Evolutionary conservation across 495 filamentous ascomycete genomes (phyloP).

Genomic region (Penicillium egyptiacum): DNA sequence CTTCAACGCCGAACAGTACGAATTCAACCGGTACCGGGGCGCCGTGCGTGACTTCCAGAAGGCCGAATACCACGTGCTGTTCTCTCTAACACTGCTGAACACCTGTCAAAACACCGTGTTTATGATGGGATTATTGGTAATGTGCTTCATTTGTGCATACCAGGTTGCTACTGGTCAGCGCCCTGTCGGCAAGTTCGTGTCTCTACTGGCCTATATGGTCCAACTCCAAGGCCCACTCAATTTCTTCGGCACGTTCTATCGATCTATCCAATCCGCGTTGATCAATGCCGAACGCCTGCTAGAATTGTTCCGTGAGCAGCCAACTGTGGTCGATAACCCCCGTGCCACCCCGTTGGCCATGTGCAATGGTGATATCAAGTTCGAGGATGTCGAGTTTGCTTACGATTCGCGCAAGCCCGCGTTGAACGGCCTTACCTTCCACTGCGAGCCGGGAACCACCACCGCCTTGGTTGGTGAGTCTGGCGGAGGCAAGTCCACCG

Average conservation of each 20-base stretch:
- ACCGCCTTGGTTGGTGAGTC: constrained; percentile 96
- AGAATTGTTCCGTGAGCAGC: constrained; percentile 92
- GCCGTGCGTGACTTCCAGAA: constrained; percentile 81
- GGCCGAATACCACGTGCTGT: constrained; percentile 83
- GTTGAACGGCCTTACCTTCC: constrained; percentile 76
- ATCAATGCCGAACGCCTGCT: constrained; percentile 95
- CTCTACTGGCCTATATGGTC: constrained; percentile 82
- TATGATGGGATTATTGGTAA: constrained; percentile 80
- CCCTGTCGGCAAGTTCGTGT: constrained; percentile 75
- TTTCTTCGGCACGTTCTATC: constrained; percentile 97
- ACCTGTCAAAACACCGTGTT: constrained; percentile 92
- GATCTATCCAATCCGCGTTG: constrained; percentile 92
- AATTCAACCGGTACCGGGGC: constrained; percentile 79
- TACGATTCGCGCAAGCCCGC: constrained; percentile 90
- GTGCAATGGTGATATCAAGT: constrained; percentile 80
- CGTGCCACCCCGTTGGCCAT: constrained; percentile 51
- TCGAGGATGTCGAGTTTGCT: constrained; percentile 83
- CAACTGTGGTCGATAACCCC: constrained; percentile 77
- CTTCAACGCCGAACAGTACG: constrained; percentile 94
- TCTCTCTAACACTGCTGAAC: constrained; percentile 90
- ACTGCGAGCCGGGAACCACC: constrained; percentile 82
- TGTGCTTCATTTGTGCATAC: constrained; percentile 83
- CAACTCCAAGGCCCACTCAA: constrained; percentile 92
- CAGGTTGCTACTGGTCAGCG: constrained; percentile 75
- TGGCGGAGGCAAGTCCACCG: constrained; percentile 93